Base-by-base conservation (phyloP, 2,329 filamentous ascomycete genomes). In the Apiospora pterosperma region DNA sequence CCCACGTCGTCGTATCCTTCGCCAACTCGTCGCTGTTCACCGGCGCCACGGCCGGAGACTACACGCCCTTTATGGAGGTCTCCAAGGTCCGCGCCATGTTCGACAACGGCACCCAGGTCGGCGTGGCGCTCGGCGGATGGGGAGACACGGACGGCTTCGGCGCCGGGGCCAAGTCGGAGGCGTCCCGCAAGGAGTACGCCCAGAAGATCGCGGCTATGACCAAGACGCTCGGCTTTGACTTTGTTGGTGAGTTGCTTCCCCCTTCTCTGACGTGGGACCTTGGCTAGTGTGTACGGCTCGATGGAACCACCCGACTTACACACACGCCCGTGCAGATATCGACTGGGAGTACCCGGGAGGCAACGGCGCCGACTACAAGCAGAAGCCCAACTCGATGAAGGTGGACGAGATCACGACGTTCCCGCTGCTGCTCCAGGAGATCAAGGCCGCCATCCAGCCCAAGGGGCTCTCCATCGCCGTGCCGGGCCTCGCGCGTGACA, bases 101-200 rank as follows among this genome's bases (percentile, higher is more conserved):
- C 66, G 76, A 76, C 7, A 65, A 76, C 0, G 80, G 79, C 31
- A 88, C 88, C 23, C 88, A 90, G 69, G 76, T 93, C 25, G 84
- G 90, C 78, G 82, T 93, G 41, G 90, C 91, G 23, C 87, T 93
- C 67, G 91, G 91, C 12, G 91, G 90, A 62, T 93, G 91, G 90
- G 90, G 90, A 0, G 88, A 92, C 66, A 88, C 84, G 0, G 74
- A 76, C 7, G 90, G 89, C 0, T 93, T 92, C 71, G 82, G 84
- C 0, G 74, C 74, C 11, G 89, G 84, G 0, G 86, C 88, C 1
- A 81, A 79, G 61, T 81, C 82, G 4, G 79, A 84, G 1, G 69
- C 75, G 6, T 83, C 81, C 1, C 84, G 88, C 19, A 78, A 81
- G 66, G 77, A 76, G 8, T 93, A 90, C 77, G 88, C 90, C 1